Evolutionary conservation across 176 grass and related monocot species (phyloP), one percentile per base, ranked within the genome.

Genomic region (Eragrostis curvula): DNA sequence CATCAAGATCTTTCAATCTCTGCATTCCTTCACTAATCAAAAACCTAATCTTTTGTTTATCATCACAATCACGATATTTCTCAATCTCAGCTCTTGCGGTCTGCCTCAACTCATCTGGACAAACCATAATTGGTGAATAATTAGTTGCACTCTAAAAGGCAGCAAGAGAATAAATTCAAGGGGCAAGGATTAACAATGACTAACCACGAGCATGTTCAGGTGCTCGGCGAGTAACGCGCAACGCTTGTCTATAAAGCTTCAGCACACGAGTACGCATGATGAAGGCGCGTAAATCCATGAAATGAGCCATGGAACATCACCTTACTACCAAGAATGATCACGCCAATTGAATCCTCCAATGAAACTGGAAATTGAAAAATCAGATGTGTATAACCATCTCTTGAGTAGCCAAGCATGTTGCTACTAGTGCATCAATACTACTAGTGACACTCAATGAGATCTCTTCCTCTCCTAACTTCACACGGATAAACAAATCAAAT

Each of bases 1-100:
- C 96, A 87, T 99, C 93, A 65, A 99, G 96, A 74, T 18, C 73
- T 87, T 96, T 99, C 71, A 99, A 60, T 84, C 90, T 87, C 61
- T 99, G 93, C 43, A 87, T 80, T 41, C 93, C 96, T 86, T 99
- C 96, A 40, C 91, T 94, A 43, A 99, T 48, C 59, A 99, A 77
- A 89, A 94, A 99, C 27, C 58, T 85, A 71, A 94, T 94, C 85
- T 90, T 96, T 74, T 90, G 83, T 73, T 90, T 99, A 78, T 99
- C 93, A 21, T 99, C 83, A 30, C 87, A 99, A 40, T 84, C 50
- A 61, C 81, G 74, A 90, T 96, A 88, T 84, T 99, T 92, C 70
- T 96, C 93, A 62, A 99, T 94, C 81, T 99, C 96, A 9, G 62
- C 78, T 66, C 96, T 87, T 81, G 95, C 78, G 6, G 79, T 90